phyloP scores from a whole-genome alignment of 441 rosid species.

The Populus tomentosa region DNA sequence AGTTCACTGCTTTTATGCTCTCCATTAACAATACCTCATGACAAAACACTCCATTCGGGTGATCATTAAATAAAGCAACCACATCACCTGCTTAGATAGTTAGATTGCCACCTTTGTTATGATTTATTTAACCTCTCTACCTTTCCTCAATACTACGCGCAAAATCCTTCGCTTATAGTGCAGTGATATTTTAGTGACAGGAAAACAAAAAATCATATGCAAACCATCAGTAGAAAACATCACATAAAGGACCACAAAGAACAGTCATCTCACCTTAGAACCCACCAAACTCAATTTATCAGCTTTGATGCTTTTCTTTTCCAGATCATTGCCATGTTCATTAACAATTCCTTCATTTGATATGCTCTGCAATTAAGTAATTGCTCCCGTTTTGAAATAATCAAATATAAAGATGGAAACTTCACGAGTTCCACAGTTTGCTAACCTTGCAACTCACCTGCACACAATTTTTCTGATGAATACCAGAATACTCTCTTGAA shows the following conservation, averaged over 20 bases:
- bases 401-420: not conserved
- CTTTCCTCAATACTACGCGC: too few species aligned
- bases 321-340: not conserved
- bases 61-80: too few species aligned
- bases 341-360: not conserved
- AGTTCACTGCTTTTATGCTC: too few species aligned
- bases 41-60: too few species aligned
- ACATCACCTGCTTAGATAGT: too few species aligned
- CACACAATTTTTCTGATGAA: not conserved
- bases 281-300: constrained; percentile 4
- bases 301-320: not conserved
- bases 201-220: too few species aligned
- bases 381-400: not conserved
- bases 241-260: not conserved
- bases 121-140: too few species aligned
- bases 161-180: too few species aligned
- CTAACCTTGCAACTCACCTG: constrained; percentile 16
- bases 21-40: too few species aligned
- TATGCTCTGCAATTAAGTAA: constrained; percentile 14
- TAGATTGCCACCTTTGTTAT: too few species aligned
- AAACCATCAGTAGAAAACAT: too few species aligned
- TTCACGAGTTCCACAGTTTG: not conserved
- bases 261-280: constrained; percentile 14
- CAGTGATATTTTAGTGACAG: too few species aligned
- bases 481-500: constrained; percentile 4